Evolutionary conservation across 129 eudicot genomes (phyloP).

Genomic region (Erigeron canadensis): DNA sequence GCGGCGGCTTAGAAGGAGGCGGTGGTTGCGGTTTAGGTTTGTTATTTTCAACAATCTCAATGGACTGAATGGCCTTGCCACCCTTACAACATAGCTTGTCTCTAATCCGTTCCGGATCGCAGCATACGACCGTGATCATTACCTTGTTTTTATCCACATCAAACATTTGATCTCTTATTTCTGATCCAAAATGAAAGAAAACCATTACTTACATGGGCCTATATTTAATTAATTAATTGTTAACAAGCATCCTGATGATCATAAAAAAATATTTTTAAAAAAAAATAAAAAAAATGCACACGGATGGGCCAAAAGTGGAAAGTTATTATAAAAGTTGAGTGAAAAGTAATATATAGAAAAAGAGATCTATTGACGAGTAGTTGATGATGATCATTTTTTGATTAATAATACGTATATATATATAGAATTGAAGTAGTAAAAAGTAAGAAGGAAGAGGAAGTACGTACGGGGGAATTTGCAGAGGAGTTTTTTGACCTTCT

Average conservation of each 20-base stretch:
- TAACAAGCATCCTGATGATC: too few relatives aligned
- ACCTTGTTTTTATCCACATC: slow-evolving; percentile 69
- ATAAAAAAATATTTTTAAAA: too few relatives aligned
- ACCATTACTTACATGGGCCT: too few relatives aligned
- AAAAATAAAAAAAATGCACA: too few relatives aligned
- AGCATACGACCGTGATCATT: slow-evolving; percentile 67
- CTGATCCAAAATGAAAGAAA: slow-evolving; percentile 35
- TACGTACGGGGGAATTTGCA: slow-evolving; percentile 80
- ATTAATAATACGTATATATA: too few relatives aligned
- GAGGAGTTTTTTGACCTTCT: slow-evolving; percentile 73
- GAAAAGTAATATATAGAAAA: too few relatives aligned
- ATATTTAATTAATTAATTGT: too few relatives aligned
- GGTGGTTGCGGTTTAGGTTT: slow-evolving; percentile 28
- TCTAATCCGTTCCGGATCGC: slow-evolving; percentile 76
- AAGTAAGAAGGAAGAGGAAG: not conserved
- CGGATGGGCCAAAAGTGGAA: not conserved
- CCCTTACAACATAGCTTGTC: slow-evolving; percentile 76
- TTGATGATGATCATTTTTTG: too few relatives aligned
- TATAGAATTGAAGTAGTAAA: not conserved
- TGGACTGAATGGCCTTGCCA: slow-evolving; percentile 54
- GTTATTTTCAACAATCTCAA: slow-evolving; percentile 54
- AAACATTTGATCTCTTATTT: slow-evolving; percentile 71
- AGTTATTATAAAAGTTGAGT: too few relatives aligned
- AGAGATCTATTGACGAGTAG: too few relatives aligned
- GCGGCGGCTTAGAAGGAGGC: slow-evolving; percentile 7